Evolutionary conservation across 192 early-diverging fungal genomes (phyloP), one percentile per base, ranked within the genome.

Genomic region (Entomortierella parvispora): DNA sequence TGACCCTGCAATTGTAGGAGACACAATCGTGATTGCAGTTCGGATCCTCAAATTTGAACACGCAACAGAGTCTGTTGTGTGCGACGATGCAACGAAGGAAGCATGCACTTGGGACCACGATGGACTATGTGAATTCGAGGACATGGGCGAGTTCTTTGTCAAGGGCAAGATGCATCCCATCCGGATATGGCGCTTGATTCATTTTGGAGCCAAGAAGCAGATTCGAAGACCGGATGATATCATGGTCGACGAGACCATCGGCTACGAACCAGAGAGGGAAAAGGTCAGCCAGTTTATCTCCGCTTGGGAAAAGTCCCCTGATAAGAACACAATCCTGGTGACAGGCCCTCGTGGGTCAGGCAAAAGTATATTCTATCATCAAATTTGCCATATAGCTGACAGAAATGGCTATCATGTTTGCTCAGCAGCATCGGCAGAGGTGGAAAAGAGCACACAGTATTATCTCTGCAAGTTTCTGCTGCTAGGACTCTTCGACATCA

Each of bases 11-110:
- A 85, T 85, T 63, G 67, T 81, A 0, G 84, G 84, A 40, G 84
- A 85, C 29, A 74, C 84, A 14, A 85, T 85, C 51, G 77, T 85
- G 2, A 52, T 85, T 51, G 84, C 84, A n/a, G 84, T 85, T 2
- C 75, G 84, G 26, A 83, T 85, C 68, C 60, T 85, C 9, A 85
- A 83, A 58, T 81, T 85, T 42, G 64, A 77, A 5, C 83, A 82
- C 44, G 81, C 84, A 9, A 68, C 55, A 31, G 61, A 72, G 15
- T 66, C 71, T 17, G 60, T 85, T 22, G 80, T 85, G 4, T 85
- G 84, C 29, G 84, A 85, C 49, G 52, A 65, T 15, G 63, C 76
- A 3, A 85, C 84, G 9, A 85, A 74, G 71, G 62, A 57, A 23
- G 70, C 70, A 8, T 72, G 70, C 15, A 72, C 70, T 18, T 56